Evolutionary conservation across 768 basidiomycete genomes (phyloP).

Genomic region (Leccinum pellstonianum): DNA sequence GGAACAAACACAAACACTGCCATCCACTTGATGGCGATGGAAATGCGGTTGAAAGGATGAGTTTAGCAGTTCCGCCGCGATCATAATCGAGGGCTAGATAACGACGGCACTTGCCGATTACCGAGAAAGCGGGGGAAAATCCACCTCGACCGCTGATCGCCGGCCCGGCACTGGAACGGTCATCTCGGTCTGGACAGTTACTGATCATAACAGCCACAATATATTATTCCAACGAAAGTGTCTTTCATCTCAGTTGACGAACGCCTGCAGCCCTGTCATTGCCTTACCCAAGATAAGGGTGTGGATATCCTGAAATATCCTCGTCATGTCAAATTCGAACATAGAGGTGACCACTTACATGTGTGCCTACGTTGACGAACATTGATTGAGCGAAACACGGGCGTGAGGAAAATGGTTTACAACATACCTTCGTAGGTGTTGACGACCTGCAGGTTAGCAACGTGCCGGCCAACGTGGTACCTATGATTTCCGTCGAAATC

Average conservation of each 20-base stretch:
- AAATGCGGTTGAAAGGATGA: neutral
- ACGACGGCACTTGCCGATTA: neutral
- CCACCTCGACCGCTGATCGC: neutral
- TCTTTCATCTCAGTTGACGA: slow-evolving; percentile 50
- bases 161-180: neutral
- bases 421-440: slow-evolving; percentile 88
- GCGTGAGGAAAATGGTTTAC: neutral
- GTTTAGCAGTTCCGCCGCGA: neutral
- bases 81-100: neutral
- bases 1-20: neutral
- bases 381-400: slow-evolving; percentile 3
- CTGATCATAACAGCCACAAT: neutral
- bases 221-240: neutral
- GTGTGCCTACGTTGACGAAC: slow-evolving; percentile 44
- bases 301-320: slow-evolving; percentile 68
- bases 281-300: slow-evolving; percentile 93
- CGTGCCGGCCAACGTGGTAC: slow-evolving; percentile 93
- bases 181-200: neutral
- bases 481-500: slow-evolving; percentile 35
- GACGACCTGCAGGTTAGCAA: slow-evolving; percentile 91
- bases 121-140: neutral
- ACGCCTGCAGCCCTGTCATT: slow-evolving; percentile 87
- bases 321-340: slow-evolving; percentile 4
- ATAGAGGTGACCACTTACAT: slow-evolving; percentile 40
- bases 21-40: neutral